phyloP scores from a whole-genome alignment of 352 stramenopile genomes.

The Pythium aquatile region DNA sequence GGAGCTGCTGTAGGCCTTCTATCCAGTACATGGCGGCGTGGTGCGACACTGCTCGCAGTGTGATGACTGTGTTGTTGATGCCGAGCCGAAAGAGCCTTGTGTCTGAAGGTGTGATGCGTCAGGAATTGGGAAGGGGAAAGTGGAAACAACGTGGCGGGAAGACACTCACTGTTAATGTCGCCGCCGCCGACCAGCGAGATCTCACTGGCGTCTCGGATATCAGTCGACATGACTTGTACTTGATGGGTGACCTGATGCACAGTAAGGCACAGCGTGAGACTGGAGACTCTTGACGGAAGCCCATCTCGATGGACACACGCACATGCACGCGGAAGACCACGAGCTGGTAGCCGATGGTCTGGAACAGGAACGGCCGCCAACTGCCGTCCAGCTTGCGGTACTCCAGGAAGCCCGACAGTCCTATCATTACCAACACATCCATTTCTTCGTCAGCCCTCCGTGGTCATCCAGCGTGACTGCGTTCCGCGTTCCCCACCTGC shows the following conservation, averaged over 20 bases:
- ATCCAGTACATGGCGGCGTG: slow-evolving; percentile 68
- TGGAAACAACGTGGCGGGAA: no score
- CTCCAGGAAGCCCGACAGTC: slow-evolving; percentile 60
- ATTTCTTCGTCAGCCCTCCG: no score
- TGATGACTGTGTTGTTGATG: slow-evolving; percentile 68
- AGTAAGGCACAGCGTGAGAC: background rate
- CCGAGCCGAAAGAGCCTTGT: slow-evolving; percentile 52
- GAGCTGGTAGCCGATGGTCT: slow-evolving; percentile 66
- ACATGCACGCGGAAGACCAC: slow-evolving; percentile 73
- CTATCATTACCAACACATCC: background rate
- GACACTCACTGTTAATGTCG: slow-evolving; percentile 12
- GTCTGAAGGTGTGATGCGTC: background rate
- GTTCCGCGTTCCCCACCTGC: slow-evolving; percentile 1
- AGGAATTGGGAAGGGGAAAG: no score
- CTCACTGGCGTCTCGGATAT: slow-evolving; percentile 59
- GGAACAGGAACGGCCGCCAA: slow-evolving; percentile 77
- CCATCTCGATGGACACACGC: slow-evolving; percentile 2
- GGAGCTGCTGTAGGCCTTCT: slow-evolving; percentile 54
- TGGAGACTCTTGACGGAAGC: background rate
- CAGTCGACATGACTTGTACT: slow-evolving; percentile 68
- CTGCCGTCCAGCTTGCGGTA: slow-evolving; percentile 70
- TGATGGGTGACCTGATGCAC: slow-evolving; percentile 55
- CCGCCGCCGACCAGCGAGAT: slow-evolving; percentile 46
- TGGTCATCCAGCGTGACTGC: no score
- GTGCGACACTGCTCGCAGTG: slow-evolving; percentile 63